These are phyloP conservation scores for Eutrema heterophyllum DNA, from an alignment of 345 rosid genomes.

Conservation along the genomic window DNA sequence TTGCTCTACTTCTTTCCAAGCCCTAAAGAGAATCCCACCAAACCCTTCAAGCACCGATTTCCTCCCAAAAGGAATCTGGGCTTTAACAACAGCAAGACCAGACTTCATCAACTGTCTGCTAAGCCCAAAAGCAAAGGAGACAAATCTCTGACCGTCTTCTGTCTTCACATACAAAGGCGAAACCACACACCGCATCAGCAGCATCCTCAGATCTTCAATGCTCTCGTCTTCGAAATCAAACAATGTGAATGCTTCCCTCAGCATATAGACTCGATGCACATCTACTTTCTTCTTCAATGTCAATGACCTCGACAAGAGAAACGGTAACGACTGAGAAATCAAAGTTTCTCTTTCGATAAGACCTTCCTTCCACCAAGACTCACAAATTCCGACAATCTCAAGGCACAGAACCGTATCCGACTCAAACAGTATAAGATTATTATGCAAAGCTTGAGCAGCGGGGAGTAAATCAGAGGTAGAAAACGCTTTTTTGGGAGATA, in stretches of 20 bases:
- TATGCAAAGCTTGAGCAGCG: slow-evolving; percentile 57
- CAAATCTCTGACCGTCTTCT: slow-evolving; percentile 75
- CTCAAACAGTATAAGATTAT: slow-evolving; percentile 62
- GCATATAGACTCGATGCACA: slow-evolving; percentile 61
- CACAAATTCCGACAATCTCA: slow-evolving; percentile 69
- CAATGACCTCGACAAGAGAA: slow-evolving; percentile 65
- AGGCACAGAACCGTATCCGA: slow-evolving; percentile 50
- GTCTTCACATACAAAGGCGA: slow-evolving; percentile 74
- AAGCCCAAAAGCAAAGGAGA: slow-evolving; percentile 69
- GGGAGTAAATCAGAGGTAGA: slow-evolving; percentile 46
- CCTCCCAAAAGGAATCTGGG: slow-evolving; percentile 84
- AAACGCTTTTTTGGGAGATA: slow-evolving; percentile 49
- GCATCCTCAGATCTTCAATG: slow-evolving; percentile 70
- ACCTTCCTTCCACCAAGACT: slow-evolving; percentile 78
- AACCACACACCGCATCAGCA: slow-evolving; percentile 73
- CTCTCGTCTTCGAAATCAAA: slow-evolving; percentile 91
- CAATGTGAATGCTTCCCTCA: slow-evolving; percentile 67
- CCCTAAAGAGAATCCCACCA: slow-evolving; percentile 70
- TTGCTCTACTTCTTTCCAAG: slow-evolving; percentile 68
- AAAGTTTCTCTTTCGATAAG: slow-evolving; percentile 48
- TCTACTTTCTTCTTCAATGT: slow-evolving; percentile 83
- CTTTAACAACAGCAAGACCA: slow-evolving; percentile 68
- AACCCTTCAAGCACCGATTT: slow-evolving; percentile 88
- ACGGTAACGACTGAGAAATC: slow-evolving; percentile 80
- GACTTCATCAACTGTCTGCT: slow-evolving; percentile 72